These are phyloP conservation scores for Nicotiana tabacum DNA, from an alignment of 257 asterid genomes.

Conservation along the genomic window DNA sequence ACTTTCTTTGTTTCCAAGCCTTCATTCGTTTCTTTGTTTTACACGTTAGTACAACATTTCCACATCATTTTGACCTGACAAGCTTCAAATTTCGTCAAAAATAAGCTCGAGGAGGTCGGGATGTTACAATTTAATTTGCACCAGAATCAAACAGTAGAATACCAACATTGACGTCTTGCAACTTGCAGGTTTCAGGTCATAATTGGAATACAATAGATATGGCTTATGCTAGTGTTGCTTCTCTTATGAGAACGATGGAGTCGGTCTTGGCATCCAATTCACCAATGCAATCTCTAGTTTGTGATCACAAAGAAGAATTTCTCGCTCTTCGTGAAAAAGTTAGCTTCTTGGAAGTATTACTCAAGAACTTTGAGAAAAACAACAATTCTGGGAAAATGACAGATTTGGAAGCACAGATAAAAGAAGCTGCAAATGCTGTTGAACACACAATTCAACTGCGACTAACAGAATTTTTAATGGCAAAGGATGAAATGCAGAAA, in stretches of 20 bases:
- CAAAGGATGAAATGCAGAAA: background rate
- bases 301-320: background rate
- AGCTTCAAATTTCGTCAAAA: no score
- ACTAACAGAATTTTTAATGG: background rate
- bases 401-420: background rate
- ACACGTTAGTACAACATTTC: no score
- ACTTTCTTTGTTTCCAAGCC: no score
- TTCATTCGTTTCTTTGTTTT: no score
- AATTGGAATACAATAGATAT: background rate
- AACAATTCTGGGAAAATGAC: background rate
- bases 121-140: no score
- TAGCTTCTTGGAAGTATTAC: background rate
- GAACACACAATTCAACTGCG: background rate
- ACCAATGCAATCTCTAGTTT: background rate
- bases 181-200: background rate
- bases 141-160: no score
- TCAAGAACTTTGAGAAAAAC: background rate
- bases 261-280: background rate
- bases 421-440: background rate
- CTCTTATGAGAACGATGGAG: slow-evolving; percentile 1
- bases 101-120: no score
- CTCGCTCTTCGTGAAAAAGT: background rate
- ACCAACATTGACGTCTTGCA: no score
- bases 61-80: no score
- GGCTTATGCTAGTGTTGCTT: background rate